A percentile compares a stretch with the other conserved stretches of the same genome.
Evolutionary conservation across 1,284 basidiomycete genomes (phyloP).

Genomic region (Exobasidium rhododendri): DNA sequence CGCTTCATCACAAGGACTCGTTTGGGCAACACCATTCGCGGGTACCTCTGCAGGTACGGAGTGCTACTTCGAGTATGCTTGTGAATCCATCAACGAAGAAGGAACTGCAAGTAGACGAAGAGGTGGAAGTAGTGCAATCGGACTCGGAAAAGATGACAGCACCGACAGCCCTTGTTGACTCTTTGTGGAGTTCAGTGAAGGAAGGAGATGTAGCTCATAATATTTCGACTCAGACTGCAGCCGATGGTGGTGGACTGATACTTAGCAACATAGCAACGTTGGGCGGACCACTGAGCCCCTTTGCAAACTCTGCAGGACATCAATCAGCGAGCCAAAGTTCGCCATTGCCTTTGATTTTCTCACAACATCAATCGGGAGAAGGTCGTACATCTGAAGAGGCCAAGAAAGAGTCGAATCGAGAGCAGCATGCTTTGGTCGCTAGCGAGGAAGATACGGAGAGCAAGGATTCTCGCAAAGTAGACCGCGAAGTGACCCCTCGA

Average conservation of each 20-base stretch:
- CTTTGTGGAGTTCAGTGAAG: not conserved
- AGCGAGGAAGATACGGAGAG: too few species aligned
- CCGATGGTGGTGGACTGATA: not conserved
- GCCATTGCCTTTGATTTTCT: not conserved
- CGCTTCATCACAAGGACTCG: slow-evolving; percentile 8
- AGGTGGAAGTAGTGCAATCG: too few species aligned
- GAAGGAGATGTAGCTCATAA: not conserved
- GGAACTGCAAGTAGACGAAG: not conserved
- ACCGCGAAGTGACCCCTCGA: not conserved
- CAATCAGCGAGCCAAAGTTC: too few species aligned
- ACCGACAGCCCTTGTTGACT: not conserved
- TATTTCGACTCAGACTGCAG: not conserved
- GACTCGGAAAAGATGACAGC: not conserved
- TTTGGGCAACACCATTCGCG: slow-evolving; percentile 12
- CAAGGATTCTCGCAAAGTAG: too few species aligned
- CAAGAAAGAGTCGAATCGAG: too few species aligned
- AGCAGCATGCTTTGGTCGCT: too few species aligned
- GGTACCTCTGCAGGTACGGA: too few species aligned
- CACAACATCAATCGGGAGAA: not conserved
- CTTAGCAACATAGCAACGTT: not conserved
- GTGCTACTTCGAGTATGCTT: too few species aligned
- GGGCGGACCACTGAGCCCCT: not conserved
- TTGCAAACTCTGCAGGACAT: not conserved
- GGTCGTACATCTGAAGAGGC: too few species aligned
- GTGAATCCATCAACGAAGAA: too few species aligned